Evolutionary conservation across 192 early-diverging fungal species (phyloP).

Genomic region (Backusella mclennaniae): DNA sequence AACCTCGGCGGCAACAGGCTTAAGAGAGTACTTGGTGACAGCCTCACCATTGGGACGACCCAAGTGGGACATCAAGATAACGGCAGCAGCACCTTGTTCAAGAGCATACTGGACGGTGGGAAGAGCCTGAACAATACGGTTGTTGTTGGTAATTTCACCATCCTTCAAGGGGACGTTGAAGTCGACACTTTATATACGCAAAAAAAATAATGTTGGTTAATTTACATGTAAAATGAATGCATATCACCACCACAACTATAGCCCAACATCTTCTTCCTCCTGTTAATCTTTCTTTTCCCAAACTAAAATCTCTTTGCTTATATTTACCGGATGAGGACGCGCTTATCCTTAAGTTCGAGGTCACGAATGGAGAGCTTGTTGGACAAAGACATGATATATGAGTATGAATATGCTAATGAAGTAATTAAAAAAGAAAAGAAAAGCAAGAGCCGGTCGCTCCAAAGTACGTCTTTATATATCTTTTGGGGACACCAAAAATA

Average conservation of each 20-base stretch:
- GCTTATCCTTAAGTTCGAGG: conserved; percentile 80
- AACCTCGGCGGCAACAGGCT: conserved; percentile 87
- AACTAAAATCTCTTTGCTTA: neutral
- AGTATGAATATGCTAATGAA: conserved; percentile 24
- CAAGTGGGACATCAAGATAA: conserved; percentile 96
- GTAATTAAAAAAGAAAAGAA: conserved; percentile 5
- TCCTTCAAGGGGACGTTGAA: conserved; percentile 98
- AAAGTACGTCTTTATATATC: neutral
- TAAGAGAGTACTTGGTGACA: conserved; percentile 87
- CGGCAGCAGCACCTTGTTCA: conserved; percentile 79
- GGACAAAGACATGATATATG: conserved; percentile 52
- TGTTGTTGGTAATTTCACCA: conserved; percentile 94
- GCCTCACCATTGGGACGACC: conserved; percentile 94
- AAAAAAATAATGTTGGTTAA: conserved; percentile 9
- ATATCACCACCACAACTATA: neutral
- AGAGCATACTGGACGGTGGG: conserved; percentile 93
- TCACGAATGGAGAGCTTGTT: conserved; percentile 90
- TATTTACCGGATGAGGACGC: conserved; percentile 84
- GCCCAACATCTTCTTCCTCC: neutral
- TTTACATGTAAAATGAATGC: neutral
- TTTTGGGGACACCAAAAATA: neutral
- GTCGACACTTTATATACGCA: conserved; percentile 70
- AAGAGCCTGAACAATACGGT: conserved; percentile 91
- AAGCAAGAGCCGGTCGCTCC: conserved; percentile 4
- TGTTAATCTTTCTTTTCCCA: neutral